Evolutionary conservation across 2,329 filamentous ascomycete genomes (phyloP).

Genomic region (Fonsecaea pugnacius): DNA sequence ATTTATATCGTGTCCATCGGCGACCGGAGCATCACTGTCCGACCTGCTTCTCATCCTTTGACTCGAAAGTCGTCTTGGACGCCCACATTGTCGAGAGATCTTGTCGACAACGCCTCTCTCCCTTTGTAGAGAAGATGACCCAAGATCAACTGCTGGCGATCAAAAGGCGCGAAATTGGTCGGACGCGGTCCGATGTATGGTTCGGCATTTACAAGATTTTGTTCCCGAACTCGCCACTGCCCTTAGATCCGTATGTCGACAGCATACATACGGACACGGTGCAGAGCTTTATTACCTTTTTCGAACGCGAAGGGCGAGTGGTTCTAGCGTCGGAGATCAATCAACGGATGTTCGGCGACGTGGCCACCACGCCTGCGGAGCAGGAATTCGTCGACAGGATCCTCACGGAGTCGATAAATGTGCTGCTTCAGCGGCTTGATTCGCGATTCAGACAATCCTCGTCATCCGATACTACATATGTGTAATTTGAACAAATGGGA

Average conservation of each 20-base stretch:
- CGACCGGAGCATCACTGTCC: conserved; percentile 19
- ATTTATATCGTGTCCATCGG: conserved; percentile 26
- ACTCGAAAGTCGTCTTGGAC: conserved; percentile 1
- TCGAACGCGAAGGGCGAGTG: conserved; percentile 12
- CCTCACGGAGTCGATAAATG: conserved; percentile 4
- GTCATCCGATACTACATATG: neutral
- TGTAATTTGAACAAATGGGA: neutral
- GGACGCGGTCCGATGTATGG: conserved; percentile 18
- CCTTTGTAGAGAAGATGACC: conserved; percentile 29
- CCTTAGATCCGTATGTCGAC: conserved; percentile 24
- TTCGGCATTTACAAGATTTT: conserved; percentile 27
- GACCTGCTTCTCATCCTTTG: conserved; percentile 17
- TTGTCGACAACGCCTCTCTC: conserved; percentile 3
- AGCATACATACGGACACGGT: conserved; percentile 2
- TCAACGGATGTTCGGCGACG: conserved; percentile 2
- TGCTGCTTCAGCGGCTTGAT: conserved; percentile 6
- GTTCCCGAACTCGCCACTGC: conserved; percentile 23
- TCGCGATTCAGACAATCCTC: conserved; percentile 6
- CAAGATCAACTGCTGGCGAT: conserved; percentile 23
- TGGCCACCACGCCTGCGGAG: neutral
- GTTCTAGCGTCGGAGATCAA: conserved; percentile 8
- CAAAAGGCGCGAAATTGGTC: conserved; percentile 19
- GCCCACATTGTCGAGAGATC: conserved; percentile 16
- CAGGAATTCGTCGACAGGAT: conserved; percentile 5
- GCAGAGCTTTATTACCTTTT: conserved; percentile 20